Base-by-base conservation (phyloP, 1,284 basidiomycete species). In the Volvariella surrecta region DNA sequence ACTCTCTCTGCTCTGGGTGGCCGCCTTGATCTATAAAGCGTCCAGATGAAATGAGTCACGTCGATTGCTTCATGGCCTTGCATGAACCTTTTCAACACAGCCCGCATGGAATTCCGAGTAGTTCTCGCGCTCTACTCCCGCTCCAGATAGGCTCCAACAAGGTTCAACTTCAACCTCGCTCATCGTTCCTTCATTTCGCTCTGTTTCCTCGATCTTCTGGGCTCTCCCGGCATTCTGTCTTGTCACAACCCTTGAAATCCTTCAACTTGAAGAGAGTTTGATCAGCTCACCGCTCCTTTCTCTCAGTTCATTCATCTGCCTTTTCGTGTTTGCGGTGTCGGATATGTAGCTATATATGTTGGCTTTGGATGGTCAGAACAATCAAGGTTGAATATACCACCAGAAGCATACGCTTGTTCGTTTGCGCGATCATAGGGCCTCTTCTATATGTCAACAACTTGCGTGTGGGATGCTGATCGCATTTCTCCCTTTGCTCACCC, bases 1-100 rank as follows among this genome's bases (percentile, higher is more conserved):
- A 18, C 53, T 84, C 35, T 78, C 77, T 55, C 60, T 83, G 45
- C 42, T 82, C 32, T 54, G 77, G 50, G 56, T 73, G 20, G 52
- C 61, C n/a, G 55, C 58, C 8, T 35, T 35, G 34, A 19, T 35
- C 7, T 19, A 35, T 15, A 35, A 19, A 15, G 18, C 34, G 6
- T 4, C 8, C n/a, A 6, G 34, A 15, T 8, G 34, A n/a, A 35
- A 35, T 4, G n/a, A n/a, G n/a, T n/a, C n/a, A n/a, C n/a, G n/a
- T n/a, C n/a, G n/a, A n/a, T n/a, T 8, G 18, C n/a, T n/a, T 19
- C 34, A 35, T 16, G 34, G 34, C 18, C 18, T 6, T 35, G 7
- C 13, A 8, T 35, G 13, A 35, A 4, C 34, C n/a, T 35, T 15
- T 6, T 15, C 6, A 6, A 28, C 24, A 35, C 34, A 35, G 34